phyloP scores from a whole-genome alignment of 176 grass and related monocot genomes.

The Oryza officinalis region DNA sequence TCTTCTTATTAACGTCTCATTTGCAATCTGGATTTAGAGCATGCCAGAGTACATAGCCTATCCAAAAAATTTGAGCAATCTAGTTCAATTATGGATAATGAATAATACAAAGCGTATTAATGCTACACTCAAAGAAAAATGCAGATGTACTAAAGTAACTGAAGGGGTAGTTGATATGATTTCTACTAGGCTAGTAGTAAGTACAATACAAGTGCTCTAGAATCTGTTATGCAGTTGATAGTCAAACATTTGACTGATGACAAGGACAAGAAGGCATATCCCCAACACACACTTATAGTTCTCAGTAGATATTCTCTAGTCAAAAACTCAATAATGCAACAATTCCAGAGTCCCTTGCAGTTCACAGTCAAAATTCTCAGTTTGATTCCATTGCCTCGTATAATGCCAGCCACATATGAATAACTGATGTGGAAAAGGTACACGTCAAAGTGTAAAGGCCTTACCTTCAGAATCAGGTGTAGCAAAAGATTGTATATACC shows the following conservation, averaged over 20 bases:
- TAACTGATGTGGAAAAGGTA: conserved; percentile 16
- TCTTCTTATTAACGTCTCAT: neutral
- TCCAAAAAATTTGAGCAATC: neutral
- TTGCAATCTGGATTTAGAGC: neutral
- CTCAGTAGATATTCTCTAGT: neutral
- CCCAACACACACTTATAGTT: neutral
- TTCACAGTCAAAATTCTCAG: neutral
- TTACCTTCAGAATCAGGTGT: conserved; percentile 49
- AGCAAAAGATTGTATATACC: conserved; percentile 36
- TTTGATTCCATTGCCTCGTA: conserved; percentile 15
- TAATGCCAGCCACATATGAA: neutral
- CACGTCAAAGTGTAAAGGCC: neutral
- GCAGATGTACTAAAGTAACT: conserved; percentile 9
- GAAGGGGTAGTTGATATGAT: neutral
- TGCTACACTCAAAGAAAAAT: neutral
- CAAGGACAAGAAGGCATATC: conserved; percentile 8
- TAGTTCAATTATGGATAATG: neutral
- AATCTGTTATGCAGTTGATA: neutral
- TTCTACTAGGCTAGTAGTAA: neutral
- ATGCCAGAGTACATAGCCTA: neutral
- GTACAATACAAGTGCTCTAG: neutral
- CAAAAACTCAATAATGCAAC: conserved; percentile 2
- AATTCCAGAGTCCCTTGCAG: neutral
- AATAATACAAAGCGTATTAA: neutral
- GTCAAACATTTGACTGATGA: conserved; percentile 26